Conservation (phyloP, 1,139 yeast species). For the Taphrina flavorubra region DNA sequence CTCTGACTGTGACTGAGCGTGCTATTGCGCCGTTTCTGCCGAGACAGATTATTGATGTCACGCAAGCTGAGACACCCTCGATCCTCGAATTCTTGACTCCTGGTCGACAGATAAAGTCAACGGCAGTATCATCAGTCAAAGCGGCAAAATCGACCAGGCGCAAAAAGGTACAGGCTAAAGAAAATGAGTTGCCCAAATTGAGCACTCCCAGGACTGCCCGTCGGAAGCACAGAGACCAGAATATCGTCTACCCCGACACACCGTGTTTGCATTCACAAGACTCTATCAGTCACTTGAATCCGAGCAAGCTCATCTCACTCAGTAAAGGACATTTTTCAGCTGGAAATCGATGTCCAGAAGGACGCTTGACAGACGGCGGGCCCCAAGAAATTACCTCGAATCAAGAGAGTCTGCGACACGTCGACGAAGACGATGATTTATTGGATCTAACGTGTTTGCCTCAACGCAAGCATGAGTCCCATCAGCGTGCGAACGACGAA, state of each 20-base stretch:
- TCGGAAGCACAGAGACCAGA: background rate
- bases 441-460: constrained; percentile 19
- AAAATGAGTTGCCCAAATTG: background rate
- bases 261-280: background rate
- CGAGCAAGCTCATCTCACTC: constrained; percentile 21
- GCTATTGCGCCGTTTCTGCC: constrained; percentile 17
- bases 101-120: background rate
- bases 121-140: background rate
- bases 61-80: background rate
- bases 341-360: constrained; percentile 20
- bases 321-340: constrained; percentile 22
- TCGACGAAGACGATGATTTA: constrained; percentile 4
- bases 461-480: background rate
- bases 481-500: background rate
- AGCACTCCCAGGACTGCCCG: constrained; percentile 3
- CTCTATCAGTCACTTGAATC: background rate
- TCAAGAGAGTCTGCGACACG: background rate
- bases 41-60: background rate
- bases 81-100: constrained; percentile 19
- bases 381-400: constrained; percentile 15
- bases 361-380: constrained; percentile 22
- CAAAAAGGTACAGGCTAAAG: background rate
- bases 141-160: background rate
- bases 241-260: background rate
- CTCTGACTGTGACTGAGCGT: constrained; percentile 24